Conservation (phyloP, 1,284 basidiomycete species). For the Austroboletus niveus region DNA sequence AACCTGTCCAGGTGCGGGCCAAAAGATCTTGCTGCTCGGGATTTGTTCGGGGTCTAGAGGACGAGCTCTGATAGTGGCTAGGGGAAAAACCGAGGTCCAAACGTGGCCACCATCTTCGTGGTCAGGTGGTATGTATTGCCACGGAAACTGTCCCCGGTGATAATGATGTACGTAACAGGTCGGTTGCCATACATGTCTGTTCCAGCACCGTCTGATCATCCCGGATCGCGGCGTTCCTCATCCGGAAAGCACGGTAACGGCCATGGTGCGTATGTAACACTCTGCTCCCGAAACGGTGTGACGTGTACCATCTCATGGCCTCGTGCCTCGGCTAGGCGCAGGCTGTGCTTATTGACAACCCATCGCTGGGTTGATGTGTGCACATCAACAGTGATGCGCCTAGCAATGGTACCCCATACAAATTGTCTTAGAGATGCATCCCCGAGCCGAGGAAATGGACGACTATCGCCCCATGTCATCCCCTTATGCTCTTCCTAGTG, state of each 20-base stretch:
- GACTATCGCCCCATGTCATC: conserved; percentile 29
- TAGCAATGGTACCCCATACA: conserved; percentile 31
- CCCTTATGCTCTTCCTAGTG: conserved; percentile 25
- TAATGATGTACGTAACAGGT: conserved; percentile 25
- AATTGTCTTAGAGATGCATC: conserved; percentile 27
- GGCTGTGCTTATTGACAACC: conserved; percentile 29
- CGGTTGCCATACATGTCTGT: conserved; percentile 21
- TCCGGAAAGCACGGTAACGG: conserved; percentile 26
- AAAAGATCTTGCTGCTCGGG: conserved; percentile 18
- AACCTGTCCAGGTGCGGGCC: conserved; percentile 1
- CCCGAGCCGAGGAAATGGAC: conserved; percentile 20
- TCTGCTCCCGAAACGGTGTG: conserved; percentile 32
- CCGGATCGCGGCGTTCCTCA: conserved; percentile 23
- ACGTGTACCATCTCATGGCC: conserved; percentile 31
- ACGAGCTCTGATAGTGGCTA: conserved; percentile 16
- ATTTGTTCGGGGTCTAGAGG: conserved; percentile 17
- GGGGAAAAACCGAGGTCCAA: conserved; percentile 8
- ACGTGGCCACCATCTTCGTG: conserved; percentile 7
- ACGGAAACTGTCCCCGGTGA: conserved; percentile 18
- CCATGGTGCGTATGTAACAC: conserved; percentile 24
- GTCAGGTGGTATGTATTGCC: conserved; percentile 19
- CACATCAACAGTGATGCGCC: conserved; percentile 28
- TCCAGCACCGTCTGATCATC: conserved; percentile 25
- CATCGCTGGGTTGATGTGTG: conserved; percentile 30
- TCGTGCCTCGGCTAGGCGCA: conserved; percentile 28